These are phyloP conservation scores for Globisporangium spinosum DNA, from an alignment of 352 stramenopile genomes.

Conservation along the genomic window DNA sequence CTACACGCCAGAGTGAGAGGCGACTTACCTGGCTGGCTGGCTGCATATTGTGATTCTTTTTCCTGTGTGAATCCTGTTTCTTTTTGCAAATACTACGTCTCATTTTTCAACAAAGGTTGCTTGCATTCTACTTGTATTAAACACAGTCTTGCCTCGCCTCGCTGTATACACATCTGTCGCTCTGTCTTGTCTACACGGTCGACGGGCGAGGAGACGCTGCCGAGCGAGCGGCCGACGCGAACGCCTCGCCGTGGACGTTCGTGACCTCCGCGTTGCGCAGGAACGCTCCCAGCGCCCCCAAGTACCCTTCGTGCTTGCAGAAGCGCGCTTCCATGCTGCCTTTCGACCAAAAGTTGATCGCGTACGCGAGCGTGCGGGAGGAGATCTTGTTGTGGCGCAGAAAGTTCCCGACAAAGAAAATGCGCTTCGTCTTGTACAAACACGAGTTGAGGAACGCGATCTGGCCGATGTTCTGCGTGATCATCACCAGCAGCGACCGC, in stretches of 20 bases:
- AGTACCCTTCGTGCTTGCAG: slow-evolving; percentile 97
- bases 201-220: slow-evolving; percentile 16
- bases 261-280: slow-evolving; percentile 81
- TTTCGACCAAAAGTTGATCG: slow-evolving; percentile 99
- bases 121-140: not conserved
- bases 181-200: not conserved
- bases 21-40: not conserved
- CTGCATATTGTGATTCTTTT: not conserved
- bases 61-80: not conserved
- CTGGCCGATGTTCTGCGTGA: slow-evolving; percentile 98
- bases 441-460: slow-evolving; percentile 98
- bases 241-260: slow-evolving; percentile 63
- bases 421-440: slow-evolving; percentile 94
- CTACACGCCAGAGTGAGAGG: not conserved
- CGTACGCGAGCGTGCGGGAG: slow-evolving; percentile 88
- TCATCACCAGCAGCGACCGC: slow-evolving; percentile 96
- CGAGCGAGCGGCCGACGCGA: slow-evolving; percentile 38
- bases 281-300: slow-evolving; percentile 97
- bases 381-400: slow-evolving; percentile 97
- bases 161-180: not conserved
- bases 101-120: not conserved
- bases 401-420: slow-evolving; percentile 98
- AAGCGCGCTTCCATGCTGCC: slow-evolving; percentile 91
- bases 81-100: slow-evolving; percentile 12
- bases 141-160: not conserved